phyloP scores from a whole-genome alignment of 2,329 filamentous ascomycete species.

The Neofusicoccum parvum region DNA sequence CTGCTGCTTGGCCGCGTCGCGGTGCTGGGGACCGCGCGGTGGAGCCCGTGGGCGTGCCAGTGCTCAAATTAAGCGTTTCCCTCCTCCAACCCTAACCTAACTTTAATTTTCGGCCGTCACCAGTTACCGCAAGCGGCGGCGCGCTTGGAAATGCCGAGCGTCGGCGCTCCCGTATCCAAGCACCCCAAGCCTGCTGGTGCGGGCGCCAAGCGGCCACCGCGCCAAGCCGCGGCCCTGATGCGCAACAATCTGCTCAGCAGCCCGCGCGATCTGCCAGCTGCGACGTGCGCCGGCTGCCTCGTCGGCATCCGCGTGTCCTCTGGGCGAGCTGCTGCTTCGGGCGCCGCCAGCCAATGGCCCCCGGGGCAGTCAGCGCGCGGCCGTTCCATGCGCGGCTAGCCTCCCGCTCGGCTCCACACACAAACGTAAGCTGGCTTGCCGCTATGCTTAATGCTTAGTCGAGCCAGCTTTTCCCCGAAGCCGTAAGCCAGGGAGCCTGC shows the following conservation, averaged over 20 bases:
- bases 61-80: constrained; percentile 18
- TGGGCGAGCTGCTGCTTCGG: too few species aligned
- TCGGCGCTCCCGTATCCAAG: background rate
- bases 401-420: constrained; percentile 7
- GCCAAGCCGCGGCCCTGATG: background rate
- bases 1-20: too few species aligned
- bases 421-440: constrained; percentile 8
- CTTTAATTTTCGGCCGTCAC: constrained; percentile 13
- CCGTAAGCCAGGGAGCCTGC: background rate
- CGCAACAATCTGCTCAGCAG: background rate
- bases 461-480: constrained; percentile 11
- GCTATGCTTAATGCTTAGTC: constrained; percentile 21
- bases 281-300: background rate
- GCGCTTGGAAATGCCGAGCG: constrained; percentile 1
- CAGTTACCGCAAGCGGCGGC: background rate
- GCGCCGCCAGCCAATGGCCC: background rate
- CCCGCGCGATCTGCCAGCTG: too few species aligned
- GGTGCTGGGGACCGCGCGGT: too few species aligned
- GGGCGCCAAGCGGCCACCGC: background rate
- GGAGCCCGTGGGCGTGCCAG: too few species aligned
- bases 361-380: background rate
- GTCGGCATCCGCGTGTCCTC: background rate
- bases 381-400: background rate
- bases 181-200: constrained; percentile 8
- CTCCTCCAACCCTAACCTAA: constrained; percentile 4